These are phyloP conservation scores for Thraustotheca clavata DNA, from an alignment of 352 stramenopile species.

Conservation along the genomic window DNA sequence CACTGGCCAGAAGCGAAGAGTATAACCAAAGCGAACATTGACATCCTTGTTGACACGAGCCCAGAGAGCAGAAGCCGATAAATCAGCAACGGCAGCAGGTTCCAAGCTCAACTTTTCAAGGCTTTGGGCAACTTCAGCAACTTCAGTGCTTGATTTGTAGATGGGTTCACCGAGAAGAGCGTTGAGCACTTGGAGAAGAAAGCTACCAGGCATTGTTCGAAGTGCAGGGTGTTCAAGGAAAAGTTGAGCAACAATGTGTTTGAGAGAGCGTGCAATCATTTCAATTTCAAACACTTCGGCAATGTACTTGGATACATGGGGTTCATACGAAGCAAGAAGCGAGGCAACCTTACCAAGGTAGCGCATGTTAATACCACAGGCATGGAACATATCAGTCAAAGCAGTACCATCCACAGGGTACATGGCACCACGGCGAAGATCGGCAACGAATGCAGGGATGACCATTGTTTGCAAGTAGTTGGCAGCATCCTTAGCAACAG, in stretches of 20 bases:
- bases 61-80: slow-evolving; percentile 50
- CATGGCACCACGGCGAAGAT: slow-evolving; percentile 76
- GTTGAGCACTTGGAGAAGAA: slow-evolving; percentile 83
- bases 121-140: slow-evolving; percentile 1
- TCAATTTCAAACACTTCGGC: slow-evolving; percentile 93
- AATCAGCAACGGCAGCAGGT: slow-evolving; percentile 7
- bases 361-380: slow-evolving; percentile 94
- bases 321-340: slow-evolving; percentile 84
- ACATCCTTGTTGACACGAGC: slow-evolving; percentile 49
- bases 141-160: slow-evolving; percentile 18
- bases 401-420: slow-evolving; percentile 82
- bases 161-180: slow-evolving; percentile 49
- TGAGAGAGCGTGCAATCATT: slow-evolving; percentile 91
- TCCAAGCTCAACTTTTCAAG: slow-evolving; percentile 5
- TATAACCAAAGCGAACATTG: slow-evolving; percentile 69
- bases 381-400: slow-evolving; percentile 92
- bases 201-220: slow-evolving; percentile 52
- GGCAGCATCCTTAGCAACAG: slow-evolving; percentile 54
- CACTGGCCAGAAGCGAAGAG: slow-evolving; percentile 56
- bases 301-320: slow-evolving; percentile 87
- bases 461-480: slow-evolving; percentile 83
- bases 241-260: slow-evolving; percentile 74
- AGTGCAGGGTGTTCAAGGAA: slow-evolving; percentile 52
- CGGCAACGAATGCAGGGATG: slow-evolving; percentile 71
- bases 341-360: slow-evolving; percentile 91